phyloP scores from a whole-genome alignment of 2,329 filamentous ascomycete species.

The Cladophialophora yegresii region DNA sequence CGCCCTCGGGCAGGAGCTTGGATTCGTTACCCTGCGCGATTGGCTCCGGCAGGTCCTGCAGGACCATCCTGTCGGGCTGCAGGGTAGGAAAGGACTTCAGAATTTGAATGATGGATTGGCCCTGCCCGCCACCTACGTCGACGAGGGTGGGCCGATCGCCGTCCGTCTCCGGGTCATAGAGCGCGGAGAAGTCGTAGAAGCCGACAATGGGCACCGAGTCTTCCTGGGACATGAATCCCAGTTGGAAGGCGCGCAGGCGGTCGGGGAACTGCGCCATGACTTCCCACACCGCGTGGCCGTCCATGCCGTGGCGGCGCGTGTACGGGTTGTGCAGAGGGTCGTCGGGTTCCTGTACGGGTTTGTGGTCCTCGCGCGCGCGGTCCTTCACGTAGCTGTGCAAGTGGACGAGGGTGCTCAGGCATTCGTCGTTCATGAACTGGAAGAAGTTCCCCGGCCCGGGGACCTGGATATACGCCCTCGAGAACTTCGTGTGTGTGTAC shows the following conservation, averaged over 20 bases:
- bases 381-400: conserved; percentile 23
- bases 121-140: conserved; percentile 33
- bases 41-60: conserved; percentile 27
- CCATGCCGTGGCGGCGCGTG: conserved; percentile 36
- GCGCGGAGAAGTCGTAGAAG: conserved; percentile 26
- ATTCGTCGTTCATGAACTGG: conserved; percentile 27
- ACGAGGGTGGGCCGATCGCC: conserved; percentile 24
- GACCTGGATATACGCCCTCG: conserved; percentile 18
- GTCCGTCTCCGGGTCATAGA: conserved; percentile 11
- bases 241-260: conserved; percentile 38
- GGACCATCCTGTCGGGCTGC: conserved; percentile 17
- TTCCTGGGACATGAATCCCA: conserved; percentile 33
- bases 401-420: conserved; percentile 14
- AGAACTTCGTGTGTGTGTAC: conserved; percentile 27
- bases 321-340: conserved; percentile 36
- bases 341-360: conserved; percentile 21
- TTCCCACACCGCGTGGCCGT: conserved; percentile 37
- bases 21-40: conserved; percentile 15
- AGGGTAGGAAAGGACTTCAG: conserved; percentile 20
- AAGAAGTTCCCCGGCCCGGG: conserved; percentile 26
- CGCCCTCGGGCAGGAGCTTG: conserved; percentile 26
- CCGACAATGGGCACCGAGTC: conserved; percentile 22
- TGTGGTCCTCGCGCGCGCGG: conserved; percentile 9
- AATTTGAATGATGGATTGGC: conserved; percentile 30
- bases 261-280: conserved; percentile 36